Base-by-base conservation (phyloP, 2,329 filamentous ascomycete genomes). In the Reticulascus tulasneorum region DNA sequence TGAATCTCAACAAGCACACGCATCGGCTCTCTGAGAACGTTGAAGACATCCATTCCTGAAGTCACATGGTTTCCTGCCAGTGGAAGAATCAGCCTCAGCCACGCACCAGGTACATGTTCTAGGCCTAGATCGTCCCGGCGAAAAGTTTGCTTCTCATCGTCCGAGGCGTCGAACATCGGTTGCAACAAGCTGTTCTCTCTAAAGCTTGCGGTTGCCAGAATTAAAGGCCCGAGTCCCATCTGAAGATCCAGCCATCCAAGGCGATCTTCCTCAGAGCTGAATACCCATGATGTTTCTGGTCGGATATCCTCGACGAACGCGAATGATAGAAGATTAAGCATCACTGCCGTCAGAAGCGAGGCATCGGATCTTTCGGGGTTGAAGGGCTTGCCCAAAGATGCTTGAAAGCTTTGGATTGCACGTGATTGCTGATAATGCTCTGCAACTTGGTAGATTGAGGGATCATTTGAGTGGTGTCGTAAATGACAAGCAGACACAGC, bases 271-370 rank as follows among this genome's bases (percentile, higher is more conserved):
- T 42, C 45, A 9, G 38, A 9, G 23, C 38, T 35, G 25, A 48
- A 51, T 11, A 51, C 47, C 48, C 48, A 52, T 3, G 42, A 47
- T n/a, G 23, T 16, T n/a, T 26, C 20, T 6, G 46, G 42, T 18
- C 47, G 25, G 2, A 43, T 32, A 17, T 46, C 34, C 4, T 38
- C 37, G 6, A 41, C 26, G 6, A 39, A 16, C 2, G 49, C 42
- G 33, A 52, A 52, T 2, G 48, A 40, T 6, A 54, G 44, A 22
- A 51, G 38, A 24, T 50, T 50, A 16, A 54, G 36, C 17, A 52
- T 39, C 34, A 53, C 43, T 10, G 46, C 41, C 4, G 50, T 48
- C 11, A 52, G 27, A n/a, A 52, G 38, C 5, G 52, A 28, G 11
- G 51, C 47, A 28, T 54, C 50, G 7, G 49, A 41, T 3, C 40